phyloP scores from a whole-genome alignment of 2,329 filamentous ascomycete species.

The Massarina eburnea region DNA sequence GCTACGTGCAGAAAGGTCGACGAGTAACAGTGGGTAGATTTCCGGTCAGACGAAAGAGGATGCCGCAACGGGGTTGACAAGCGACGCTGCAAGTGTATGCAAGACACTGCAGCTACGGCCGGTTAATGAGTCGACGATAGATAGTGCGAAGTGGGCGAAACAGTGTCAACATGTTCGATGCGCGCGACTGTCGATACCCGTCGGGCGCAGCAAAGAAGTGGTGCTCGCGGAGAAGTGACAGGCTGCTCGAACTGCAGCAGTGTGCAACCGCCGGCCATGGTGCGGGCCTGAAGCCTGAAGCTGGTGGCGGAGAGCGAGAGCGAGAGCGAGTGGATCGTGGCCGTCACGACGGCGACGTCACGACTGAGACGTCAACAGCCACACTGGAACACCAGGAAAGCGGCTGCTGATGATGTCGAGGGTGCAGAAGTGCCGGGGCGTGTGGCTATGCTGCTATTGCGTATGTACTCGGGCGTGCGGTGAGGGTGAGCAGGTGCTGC shows the following conservation, averaged over 20 bases:
- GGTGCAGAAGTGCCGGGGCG: conserved; percentile 12
- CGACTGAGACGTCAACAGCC: conserved; percentile 14
- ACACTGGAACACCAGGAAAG: conserved; percentile 2
- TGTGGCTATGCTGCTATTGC: conserved; percentile 25
- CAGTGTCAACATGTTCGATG: conserved; percentile 4
- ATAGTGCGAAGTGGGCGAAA: too few relatives aligned
- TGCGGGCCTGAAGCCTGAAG: too few relatives aligned
- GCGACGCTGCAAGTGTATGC: conserved; percentile 20
- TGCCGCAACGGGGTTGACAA: conserved; percentile 12
- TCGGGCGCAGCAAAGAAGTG: conserved; percentile 16
- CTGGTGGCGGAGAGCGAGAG: too few relatives aligned
- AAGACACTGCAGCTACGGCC: conserved; percentile 16
- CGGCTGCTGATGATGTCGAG: not conserved
- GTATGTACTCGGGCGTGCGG: conserved; percentile 23
- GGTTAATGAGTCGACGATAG: conserved; percentile 12
- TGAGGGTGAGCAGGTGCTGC: conserved; percentile 14
- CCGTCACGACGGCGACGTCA: conserved; percentile 5
- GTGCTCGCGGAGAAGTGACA: not conserved
- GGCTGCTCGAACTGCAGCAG: not conserved
- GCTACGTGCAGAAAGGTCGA: conserved; percentile 15
- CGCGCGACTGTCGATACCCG: not conserved
- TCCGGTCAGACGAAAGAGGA: conserved; percentile 38
- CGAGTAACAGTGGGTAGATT: conserved; percentile 21
- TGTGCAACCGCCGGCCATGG: conserved; percentile 12
- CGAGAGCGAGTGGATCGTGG: conserved; percentile 6